Evolutionary conservation across 2,329 filamentous ascomycete genomes (phyloP), one percentile per base, ranked within the genome.

Genomic region (Calonectria montana): DNA sequence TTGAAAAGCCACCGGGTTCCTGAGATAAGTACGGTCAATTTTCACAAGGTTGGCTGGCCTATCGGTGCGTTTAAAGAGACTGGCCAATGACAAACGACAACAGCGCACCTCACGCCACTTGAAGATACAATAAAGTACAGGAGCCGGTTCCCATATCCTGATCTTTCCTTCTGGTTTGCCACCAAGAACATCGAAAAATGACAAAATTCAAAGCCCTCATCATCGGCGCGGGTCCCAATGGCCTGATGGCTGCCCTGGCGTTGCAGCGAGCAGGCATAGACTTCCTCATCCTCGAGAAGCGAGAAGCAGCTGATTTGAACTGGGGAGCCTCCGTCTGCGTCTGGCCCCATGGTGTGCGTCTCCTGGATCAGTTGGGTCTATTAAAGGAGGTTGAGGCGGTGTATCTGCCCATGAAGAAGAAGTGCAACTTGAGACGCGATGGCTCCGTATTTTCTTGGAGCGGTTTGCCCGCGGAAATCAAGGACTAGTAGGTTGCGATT

Each of bases 321-420:
- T 39, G 35, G 53, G 53, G 53, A 39, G 53, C 53, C 2, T 59
- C 53, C 9, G 29, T 59, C 10, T 59, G 53, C 53, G 16, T 82
- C 3, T 76, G 73, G 18, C 77, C 81, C 0, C 70, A 78, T 10
- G 74, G 77, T 12, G 29, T 80, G 8, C 79, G 81, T n/a, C 64
- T 81, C 15, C 64, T 83, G 25, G 74, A 82, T 59, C 82, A 83
- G 65, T 59, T 83, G 18, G 81, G 81, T 3, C 59, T 83, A 45
- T 57, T 71, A 2, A 31, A 67, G 25, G 63, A 70, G 31, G 67
- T 18, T 6, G 41, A 45, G 8, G 23, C 59, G n/a, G 18, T 43
- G 18, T 65, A 65, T 29, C 8, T 70, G 41, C 67, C 61, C 37
- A 43, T 70, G 41, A 50, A 70, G 2, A 37, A 61, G 27, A 70